These are phyloP conservation scores for Stevia rebaudiana DNA, from an alignment of 140 eudicot genomes.

Conservation along the genomic window DNA sequence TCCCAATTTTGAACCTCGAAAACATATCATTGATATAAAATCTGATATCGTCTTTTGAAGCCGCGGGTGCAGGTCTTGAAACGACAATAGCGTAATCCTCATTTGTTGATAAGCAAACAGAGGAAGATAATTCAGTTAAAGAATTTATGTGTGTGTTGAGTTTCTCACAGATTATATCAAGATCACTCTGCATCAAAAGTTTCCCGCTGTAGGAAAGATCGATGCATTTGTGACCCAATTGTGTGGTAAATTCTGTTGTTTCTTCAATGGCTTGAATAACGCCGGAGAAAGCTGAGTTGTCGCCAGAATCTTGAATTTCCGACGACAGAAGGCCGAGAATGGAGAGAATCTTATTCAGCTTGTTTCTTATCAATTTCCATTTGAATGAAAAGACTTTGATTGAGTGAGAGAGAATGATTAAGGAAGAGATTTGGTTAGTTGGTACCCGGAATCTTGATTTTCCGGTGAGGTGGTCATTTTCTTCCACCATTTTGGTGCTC, in stretches of 20 bases:
- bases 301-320: conserved; percentile 19
- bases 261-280: conserved; percentile 27
- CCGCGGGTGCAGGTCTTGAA: conserved; percentile 40
- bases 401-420: conserved; percentile 49
- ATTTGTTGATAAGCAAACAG: conserved; percentile 31
- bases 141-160: conserved; percentile 37
- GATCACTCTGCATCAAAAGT: conserved; percentile 77
- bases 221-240: conserved; percentile 41
- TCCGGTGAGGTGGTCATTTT: too few relatives aligned
- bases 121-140: conserved; percentile 36
- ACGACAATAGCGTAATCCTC: conserved; percentile 53
- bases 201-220: conserved; percentile 56
- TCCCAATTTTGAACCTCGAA: conserved; percentile 68
- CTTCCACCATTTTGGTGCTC: too few relatives aligned
- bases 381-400: conserved; percentile 49
- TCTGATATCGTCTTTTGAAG: conserved; percentile 61
- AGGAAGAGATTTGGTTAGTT: conserved; percentile 35
- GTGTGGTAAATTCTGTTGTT: conserved; percentile 35
- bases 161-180: conserved; percentile 43
- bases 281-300: conserved; percentile 23
- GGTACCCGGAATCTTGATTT: conserved; percentile 28
- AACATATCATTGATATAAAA: conserved; percentile 59
- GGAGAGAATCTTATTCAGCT: conserved; percentile 54
- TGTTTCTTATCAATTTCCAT: conserved; percentile 57
- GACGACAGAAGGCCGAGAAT: conserved; percentile 30